Base-by-base conservation (phyloP, 148 eudicot genomes). In the Cornus florida region DNA sequence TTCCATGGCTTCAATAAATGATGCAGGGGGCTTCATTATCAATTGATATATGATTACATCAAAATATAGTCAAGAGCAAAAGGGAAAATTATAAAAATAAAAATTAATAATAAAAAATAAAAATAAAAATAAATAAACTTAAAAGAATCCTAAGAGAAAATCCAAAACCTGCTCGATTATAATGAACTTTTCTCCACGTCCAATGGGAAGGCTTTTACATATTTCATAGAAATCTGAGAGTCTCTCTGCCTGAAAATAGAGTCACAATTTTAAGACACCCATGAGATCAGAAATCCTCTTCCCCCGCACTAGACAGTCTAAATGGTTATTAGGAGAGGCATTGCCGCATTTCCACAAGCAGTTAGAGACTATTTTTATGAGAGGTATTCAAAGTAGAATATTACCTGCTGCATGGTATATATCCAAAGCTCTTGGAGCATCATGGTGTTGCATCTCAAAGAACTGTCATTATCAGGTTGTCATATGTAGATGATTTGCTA, bases 1-100 rank as follows among this genome's bases (percentile, higher is more conserved):
- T 84, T 96, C 98, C 99, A 96, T 96, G 74, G 99, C 91, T 93
- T 92, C 98, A 70, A 96, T 77, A 88, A 96, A 96, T 83, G 99
- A 96, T 70, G 91, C 94, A 77, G 98, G 97, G 12, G 99, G 94
- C 99, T 96, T 81, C 81, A 89, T 60, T 59, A 72, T 71, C 71
- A 73, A 71, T 32, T 67, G 65, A 62, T 32, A 57, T 56, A 13
- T 22, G 68, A 84, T 11, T 60, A 33, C 68, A 77, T 78, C 72
- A 80, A 72, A 73, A 48, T 76, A 60, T 48, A 64, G 24, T 73
- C 19, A 10, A 57, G 23, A 10, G 41, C 48, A 38, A 20, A 32
- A 11, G 10, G 32, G 59, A 62, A 70, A 22, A 84, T 72, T 24
- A 28, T 35, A 10, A 38, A 41, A 28, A 23, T 19, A 69, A 24